Conservation (phyloP, 2,329 filamentous ascomycete species). For the Pseudopyricularia javanii region DNA sequence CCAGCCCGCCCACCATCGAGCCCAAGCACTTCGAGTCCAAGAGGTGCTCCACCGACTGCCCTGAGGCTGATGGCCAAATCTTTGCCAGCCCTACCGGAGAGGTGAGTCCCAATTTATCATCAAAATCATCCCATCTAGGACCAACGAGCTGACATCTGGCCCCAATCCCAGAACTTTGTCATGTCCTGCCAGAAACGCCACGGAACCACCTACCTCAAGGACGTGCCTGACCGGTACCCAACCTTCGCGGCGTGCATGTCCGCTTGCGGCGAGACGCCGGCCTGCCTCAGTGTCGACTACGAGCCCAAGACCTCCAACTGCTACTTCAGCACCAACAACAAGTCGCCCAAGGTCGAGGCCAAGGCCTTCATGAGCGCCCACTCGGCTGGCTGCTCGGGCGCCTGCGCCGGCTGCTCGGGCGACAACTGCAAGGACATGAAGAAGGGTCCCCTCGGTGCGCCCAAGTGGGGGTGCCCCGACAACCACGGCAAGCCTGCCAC, state of each 20-base stretch:
- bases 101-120: neutral
- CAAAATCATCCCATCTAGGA: too few relatives aligned
- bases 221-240: neutral
- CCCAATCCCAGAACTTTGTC: neutral
- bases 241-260: neutral
- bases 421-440: neutral
- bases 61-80: neutral
- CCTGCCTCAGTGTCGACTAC: neutral
- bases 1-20: neutral
- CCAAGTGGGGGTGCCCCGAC: neutral
- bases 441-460: neutral
- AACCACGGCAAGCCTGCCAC: neutral
- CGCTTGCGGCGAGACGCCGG: neutral
- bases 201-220: neutral
- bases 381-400: neutral
- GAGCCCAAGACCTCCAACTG: neutral
- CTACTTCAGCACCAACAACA: neutral
- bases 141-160: too few relatives aligned
- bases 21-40: neutral
- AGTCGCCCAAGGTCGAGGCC: neutral
- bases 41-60: neutral
- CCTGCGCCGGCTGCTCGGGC: neutral
- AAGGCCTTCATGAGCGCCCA: neutral
- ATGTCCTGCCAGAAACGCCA: neutral
- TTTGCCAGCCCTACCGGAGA: neutral